Conservation (phyloP, 768 basidiomycete genomes). For the Tremella yokohamensis region DNA sequence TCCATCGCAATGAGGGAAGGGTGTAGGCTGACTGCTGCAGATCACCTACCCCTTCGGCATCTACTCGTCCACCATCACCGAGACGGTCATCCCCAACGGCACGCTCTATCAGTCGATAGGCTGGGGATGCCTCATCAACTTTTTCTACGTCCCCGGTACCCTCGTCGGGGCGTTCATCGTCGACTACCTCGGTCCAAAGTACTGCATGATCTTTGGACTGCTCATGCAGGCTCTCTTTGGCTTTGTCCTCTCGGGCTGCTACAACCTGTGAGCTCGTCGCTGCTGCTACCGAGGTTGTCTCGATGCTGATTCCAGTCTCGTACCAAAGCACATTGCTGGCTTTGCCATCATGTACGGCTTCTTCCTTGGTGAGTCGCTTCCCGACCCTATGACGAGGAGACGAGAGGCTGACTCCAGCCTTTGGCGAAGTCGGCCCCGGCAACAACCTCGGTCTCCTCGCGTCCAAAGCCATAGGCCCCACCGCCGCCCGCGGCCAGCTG, state of each 20-base stretch:
- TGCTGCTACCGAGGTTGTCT: background rate
- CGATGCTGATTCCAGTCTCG: slow-evolving; percentile 13
- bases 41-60: slow-evolving; percentile 60
- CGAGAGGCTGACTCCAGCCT: no score
- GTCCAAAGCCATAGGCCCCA: slow-evolving; percentile 71
- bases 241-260: slow-evolving; percentile 85
- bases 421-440: slow-evolving; percentile 55
- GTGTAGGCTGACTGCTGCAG: slow-evolving; percentile 4
- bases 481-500: slow-evolving; percentile 57
- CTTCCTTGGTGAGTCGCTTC: slow-evolving; percentile 57
- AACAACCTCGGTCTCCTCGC: slow-evolving; percentile 79
- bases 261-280: slow-evolving; percentile 48
- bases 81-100: slow-evolving; percentile 59
- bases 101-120: slow-evolving; percentile 67
- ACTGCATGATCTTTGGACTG: slow-evolving; percentile 54
- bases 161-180: slow-evolving; percentile 50
- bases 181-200: slow-evolving; percentile 49
- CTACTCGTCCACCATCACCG: slow-evolving; percentile 68
- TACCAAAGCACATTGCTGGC: slow-evolving; percentile 51
- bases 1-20: slow-evolving; percentile 11
- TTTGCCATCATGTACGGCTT: slow-evolving; percentile 75
- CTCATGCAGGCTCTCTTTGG: slow-evolving; percentile 52
- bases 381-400: no score
- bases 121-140: slow-evolving; percentile 76
- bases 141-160: slow-evolving; percentile 63